Percentiles rank a stretch among this genome's conserved stretches.
phyloP scores from a whole-genome alignment of 805 yeast species.

The Trichomonascus vanleenenianus region DNA sequence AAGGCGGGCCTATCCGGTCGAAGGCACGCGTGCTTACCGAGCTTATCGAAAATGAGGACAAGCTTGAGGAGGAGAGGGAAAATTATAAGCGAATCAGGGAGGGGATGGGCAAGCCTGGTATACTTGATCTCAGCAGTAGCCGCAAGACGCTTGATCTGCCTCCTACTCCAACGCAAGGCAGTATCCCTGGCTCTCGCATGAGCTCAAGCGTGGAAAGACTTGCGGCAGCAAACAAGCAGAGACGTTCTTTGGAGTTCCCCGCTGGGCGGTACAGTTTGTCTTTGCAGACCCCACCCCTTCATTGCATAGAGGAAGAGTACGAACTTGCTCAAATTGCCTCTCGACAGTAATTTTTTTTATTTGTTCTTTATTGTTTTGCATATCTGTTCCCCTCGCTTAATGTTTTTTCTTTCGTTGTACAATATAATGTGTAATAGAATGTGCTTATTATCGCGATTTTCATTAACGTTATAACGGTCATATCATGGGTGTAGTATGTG shows the following conservation, averaged over 20 bases:
- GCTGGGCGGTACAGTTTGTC: constrained; percentile 14
- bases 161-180: background rate
- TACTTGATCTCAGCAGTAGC: constrained; percentile 14
- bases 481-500: background rate
- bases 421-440: background rate
- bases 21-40: constrained; percentile 23
- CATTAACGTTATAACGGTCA: background rate
- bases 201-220: constrained; percentile 6
- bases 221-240: background rate
- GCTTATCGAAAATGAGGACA: constrained; percentile 21
- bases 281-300: constrained; percentile 10
- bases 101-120: constrained; percentile 23
- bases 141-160: background rate
- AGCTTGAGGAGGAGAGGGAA: constrained; percentile 21
- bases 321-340: constrained; percentile 7
- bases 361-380: background rate
- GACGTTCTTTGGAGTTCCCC: background rate
- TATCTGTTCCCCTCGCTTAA: background rate
- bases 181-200: background rate
- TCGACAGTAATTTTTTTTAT: constrained; percentile 1
- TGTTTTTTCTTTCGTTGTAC: background rate
- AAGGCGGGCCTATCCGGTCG: constrained; percentile 26
- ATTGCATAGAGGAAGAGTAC: constrained; percentile 15
- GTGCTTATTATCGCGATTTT: background rate
- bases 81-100: constrained; percentile 23